Conservation (phyloP, 2,329 filamentous ascomycete species). For the Immersiporthe knoxdaviesiana region DNA sequence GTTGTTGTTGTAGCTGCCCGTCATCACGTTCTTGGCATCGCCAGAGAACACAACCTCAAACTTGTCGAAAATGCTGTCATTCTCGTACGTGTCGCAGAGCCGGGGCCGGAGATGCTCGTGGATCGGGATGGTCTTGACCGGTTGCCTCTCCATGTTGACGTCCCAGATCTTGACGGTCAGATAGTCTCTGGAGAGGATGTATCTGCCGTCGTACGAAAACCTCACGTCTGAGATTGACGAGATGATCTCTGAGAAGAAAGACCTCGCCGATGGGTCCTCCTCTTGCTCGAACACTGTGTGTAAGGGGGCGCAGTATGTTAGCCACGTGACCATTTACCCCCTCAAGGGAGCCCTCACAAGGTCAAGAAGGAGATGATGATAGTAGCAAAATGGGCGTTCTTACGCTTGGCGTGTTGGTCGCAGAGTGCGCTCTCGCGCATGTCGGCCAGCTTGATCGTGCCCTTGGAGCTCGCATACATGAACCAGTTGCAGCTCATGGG, state of each 20-base stretch:
- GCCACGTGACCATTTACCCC: not conserved
- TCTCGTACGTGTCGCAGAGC: constrained; percentile 97
- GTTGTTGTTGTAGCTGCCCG: constrained; percentile 99
- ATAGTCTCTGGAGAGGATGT: constrained; percentile 97
- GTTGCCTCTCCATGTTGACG: constrained; percentile 97
- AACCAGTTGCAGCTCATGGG: constrained; percentile 99
- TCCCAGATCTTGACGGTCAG: constrained; percentile 99
- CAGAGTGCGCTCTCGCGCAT: constrained; percentile 97
- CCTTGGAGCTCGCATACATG: constrained; percentile 99
- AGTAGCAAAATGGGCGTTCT: constrained; percentile 44
- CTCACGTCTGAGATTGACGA: constrained; percentile 98
- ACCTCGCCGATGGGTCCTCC: constrained; percentile 93
- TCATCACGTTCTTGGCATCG: constrained; percentile 99
- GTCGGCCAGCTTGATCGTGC: constrained; percentile 97
- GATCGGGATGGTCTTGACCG: constrained; percentile 97
- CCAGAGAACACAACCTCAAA: constrained; percentile 99
- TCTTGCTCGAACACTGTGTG: constrained; percentile 93
- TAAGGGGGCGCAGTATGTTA: no score
- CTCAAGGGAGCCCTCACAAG: constrained; percentile 15
- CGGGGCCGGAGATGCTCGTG: constrained; percentile 94
- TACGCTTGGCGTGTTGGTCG: constrained; percentile 94
- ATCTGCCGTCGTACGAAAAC: constrained; percentile 94
- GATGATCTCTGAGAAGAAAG: constrained; percentile 99
- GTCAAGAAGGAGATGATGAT: not conserved
- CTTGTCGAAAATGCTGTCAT: constrained; percentile 99